Base-by-base conservation (phyloP, 2,329 filamentous ascomycete species). In the Aschersonia sp. region DNA sequence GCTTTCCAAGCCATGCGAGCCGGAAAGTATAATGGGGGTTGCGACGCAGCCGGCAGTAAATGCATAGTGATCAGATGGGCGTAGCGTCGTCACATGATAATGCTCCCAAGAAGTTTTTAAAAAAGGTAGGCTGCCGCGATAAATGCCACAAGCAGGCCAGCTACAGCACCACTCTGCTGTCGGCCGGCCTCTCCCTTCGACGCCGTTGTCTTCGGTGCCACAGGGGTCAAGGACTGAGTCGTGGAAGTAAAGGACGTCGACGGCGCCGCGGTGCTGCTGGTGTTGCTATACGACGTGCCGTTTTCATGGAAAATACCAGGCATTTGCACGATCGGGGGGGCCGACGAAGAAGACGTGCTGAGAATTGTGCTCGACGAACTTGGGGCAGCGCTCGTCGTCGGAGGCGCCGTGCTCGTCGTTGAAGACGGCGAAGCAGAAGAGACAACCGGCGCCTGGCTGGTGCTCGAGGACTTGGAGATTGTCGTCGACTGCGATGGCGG, bases 261-360 rank as follows among this genome's bases (percentile, higher is more conserved):
- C 30, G 10, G 45, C 29, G 29, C 37, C 31, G 7, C 51, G 32
- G 43, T 49, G 8, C 30, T 51, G 5, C 10, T 42, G 9, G 51
- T 49, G 39, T 50, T 53, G 11, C 55, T 44, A 11, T 58, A 56
- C 10, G 57, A 53, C 14, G 65, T 71, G 52, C 57, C 58, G 48
- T 74, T 73, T 63, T 78, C 72, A 48, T 72, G 71, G 67, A 78
- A 79, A 54, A 79, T 66, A 54, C 69, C 69, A 49, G 57, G 51
- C 40, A 64, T 22, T 22, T 22, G 56, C n/a, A 59, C 63, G 6
- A 60, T 39, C 35, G 33, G 41, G 4, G 12, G 12, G n/a, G 45
- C 35, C 6, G 52, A 52, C 31, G 52, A 50, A 5, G 55, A 50
- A 22, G 53, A 47, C 8, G 54, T 49, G 9, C 49, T 46, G 6